These are phyloP conservation scores for Moniliella sp. DNA, from an alignment of 1,284 basidiomycete species.

Conservation along the genomic window DNA sequence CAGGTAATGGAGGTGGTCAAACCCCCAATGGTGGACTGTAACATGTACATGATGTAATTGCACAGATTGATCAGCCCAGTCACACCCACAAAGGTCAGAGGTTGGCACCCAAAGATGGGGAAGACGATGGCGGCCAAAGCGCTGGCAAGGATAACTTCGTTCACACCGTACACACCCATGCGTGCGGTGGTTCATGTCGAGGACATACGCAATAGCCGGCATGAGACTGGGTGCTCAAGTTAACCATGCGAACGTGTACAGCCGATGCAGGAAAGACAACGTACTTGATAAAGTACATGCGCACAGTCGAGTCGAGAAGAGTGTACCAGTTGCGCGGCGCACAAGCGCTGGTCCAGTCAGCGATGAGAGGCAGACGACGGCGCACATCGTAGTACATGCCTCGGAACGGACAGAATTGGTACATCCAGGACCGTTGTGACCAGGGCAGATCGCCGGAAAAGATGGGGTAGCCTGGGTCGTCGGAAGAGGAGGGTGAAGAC, in stretches of 20 bases:
- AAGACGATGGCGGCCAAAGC: constrained; percentile 72
- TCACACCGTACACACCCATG: constrained; percentile 70
- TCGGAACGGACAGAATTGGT: constrained; percentile 38
- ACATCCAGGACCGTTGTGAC: constrained; percentile 22
- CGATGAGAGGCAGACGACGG: constrained; percentile 48
- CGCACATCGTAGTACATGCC: constrained; percentile 62
- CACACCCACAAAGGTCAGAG: constrained; percentile 75
- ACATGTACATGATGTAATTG: constrained; percentile 30
- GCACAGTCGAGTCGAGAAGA: constrained; percentile 11
- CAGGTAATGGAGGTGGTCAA: constrained; percentile 16
- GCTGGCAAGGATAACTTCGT: constrained; percentile 45
- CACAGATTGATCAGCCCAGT: constrained; percentile 44
- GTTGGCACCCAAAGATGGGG: constrained; percentile 68
- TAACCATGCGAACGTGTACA: not conserved
- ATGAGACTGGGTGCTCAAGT: constrained; percentile 39
- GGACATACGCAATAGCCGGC: constrained; percentile 72
- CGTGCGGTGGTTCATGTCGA: constrained; percentile 70
- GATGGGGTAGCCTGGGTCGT: constrained; percentile 3
- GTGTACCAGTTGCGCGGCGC: constrained; percentile 14
- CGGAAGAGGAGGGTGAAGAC: too few species aligned
- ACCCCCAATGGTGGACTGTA: constrained; percentile 24
- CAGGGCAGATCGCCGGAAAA: constrained; percentile 18
- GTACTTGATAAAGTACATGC: constrained; percentile 31
- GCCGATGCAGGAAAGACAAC: not conserved
- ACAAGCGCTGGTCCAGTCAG: constrained; percentile 22